phyloP scores from a whole-genome alignment of 129 eudicot species.

The Arctium minus region DNA sequence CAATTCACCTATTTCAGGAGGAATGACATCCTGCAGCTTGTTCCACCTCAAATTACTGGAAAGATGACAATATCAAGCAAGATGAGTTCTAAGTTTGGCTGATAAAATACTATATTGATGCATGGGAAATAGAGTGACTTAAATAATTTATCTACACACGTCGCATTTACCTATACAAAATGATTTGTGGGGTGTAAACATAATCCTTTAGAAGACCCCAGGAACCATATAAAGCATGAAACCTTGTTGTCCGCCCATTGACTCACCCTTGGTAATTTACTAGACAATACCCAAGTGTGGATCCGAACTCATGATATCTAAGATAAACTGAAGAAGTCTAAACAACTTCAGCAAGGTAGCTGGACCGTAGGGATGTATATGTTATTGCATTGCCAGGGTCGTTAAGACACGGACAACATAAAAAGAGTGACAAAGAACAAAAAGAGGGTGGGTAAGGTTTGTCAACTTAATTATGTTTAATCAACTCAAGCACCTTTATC shows the following conservation, averaged over 20 bases:
- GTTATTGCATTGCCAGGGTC: not conserved
- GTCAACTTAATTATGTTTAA: not conserved
- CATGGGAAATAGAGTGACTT: not conserved
- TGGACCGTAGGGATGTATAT: too few species aligned
- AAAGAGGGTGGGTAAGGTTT: not conserved
- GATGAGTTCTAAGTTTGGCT: not conserved
- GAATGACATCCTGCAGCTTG: constrained; percentile 93
- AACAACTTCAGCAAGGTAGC: not conserved
- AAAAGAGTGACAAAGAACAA: not conserved
- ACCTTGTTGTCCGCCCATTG: not conserved
- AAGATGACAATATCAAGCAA: constrained; percentile 18
- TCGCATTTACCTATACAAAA: not conserved
- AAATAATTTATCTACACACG: not conserved
- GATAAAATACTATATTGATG: not conserved
- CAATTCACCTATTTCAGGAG: constrained; percentile 95
- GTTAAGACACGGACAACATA: not conserved
- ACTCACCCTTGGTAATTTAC: not conserved
- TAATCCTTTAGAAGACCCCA: not conserved
- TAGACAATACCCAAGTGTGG: not conserved
- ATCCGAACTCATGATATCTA: not conserved
- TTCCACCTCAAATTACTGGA: constrained; percentile 93
- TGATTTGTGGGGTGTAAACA: not conserved
- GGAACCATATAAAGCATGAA: not conserved
- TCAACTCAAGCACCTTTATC: not conserved
- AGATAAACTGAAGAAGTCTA: not conserved